These are phyloP conservation scores for Carex scoparia DNA, from an alignment of 176 grass and related monocot genomes.

Conservation along the genomic window DNA sequence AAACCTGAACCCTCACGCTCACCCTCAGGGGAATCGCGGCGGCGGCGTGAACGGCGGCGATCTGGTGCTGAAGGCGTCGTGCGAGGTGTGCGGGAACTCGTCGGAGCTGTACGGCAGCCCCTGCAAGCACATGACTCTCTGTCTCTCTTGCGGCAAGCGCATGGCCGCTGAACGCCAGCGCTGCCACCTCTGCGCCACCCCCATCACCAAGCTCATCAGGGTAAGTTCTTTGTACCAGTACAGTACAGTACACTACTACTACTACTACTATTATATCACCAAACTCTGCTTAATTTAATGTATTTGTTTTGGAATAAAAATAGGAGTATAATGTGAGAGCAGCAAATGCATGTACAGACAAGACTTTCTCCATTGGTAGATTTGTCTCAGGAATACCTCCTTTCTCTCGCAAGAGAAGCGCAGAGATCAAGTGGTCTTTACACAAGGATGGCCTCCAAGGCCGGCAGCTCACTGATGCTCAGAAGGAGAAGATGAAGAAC, in stretches of 20 bases:
- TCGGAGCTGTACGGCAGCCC: constrained; percentile 50
- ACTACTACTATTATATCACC: too few relatives aligned
- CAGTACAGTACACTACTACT: not conserved
- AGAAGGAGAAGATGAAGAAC: constrained; percentile 63
- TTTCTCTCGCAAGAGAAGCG: constrained; percentile 48
- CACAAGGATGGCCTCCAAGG: constrained; percentile 63
- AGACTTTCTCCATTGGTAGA: constrained; percentile 50
- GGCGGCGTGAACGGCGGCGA: constrained; percentile 20
- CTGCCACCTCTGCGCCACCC: constrained; percentile 49
- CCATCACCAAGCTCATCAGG: constrained; percentile 58
- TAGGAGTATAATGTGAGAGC: constrained; percentile 66
- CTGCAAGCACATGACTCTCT: constrained; percentile 77
- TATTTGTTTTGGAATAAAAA: too few relatives aligned
- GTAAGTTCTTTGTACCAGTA: constrained; percentile 41
- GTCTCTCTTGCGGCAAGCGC: constrained; percentile 44
- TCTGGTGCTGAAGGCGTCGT: constrained; percentile 60
- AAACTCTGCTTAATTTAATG: too few relatives aligned
- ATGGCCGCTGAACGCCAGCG: constrained; percentile 35
- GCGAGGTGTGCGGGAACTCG: constrained; percentile 42
- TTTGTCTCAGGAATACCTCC: constrained; percentile 63
- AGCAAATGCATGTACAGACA: constrained; percentile 39
- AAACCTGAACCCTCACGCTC: not conserved
- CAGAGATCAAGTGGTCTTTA: constrained; percentile 63
- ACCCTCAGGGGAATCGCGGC: not conserved
- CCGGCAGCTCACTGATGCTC: constrained; percentile 48